phyloP scores from a whole-genome alignment of 2,329 filamentous ascomycete genomes.

The Akanthomyces dipterigenus region DNA sequence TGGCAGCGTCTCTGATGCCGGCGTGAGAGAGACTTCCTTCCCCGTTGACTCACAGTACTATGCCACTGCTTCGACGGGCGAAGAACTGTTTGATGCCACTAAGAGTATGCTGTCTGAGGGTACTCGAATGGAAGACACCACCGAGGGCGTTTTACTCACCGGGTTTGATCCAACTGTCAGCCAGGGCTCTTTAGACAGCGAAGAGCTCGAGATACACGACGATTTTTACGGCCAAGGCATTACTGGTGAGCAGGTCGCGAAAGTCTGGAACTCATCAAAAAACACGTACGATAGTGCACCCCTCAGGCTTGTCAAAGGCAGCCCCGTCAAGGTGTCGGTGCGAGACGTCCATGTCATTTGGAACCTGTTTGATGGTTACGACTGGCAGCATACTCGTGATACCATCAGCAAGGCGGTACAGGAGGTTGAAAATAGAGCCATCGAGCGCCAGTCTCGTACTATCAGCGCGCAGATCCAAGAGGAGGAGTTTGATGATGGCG shows the following conservation, averaged over 20 bases:
- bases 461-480: slow-evolving; percentile 54
- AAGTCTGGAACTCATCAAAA: slow-evolving; percentile 71
- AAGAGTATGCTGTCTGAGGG: slow-evolving; percentile 24
- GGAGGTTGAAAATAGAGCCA: slow-evolving; percentile 75
- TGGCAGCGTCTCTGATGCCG: slow-evolving; percentile 28
- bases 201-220: slow-evolving; percentile 66
- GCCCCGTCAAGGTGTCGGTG: slow-evolving; percentile 70
- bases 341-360: slow-evolving; percentile 91
- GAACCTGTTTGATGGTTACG: slow-evolving; percentile 97
- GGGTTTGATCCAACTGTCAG: slow-evolving; percentile 23
- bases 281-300: slow-evolving; percentile 68
- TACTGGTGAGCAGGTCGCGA: slow-evolving; percentile 58
- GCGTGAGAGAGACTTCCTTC: slow-evolving; percentile 29
- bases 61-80: slow-evolving; percentile 34
- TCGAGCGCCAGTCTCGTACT: slow-evolving; percentile 59
- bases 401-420: slow-evolving; percentile 83
- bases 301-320: slow-evolving; percentile 52
- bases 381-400: slow-evolving; percentile 84
- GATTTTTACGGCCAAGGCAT: slow-evolving; percentile 66
- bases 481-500: slow-evolving; percentile 72
- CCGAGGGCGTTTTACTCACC: slow-evolving; percentile 30
- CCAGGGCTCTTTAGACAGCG: slow-evolving; percentile 43
- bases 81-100: slow-evolving; percentile 44
- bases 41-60: slow-evolving; percentile 42
- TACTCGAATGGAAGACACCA: slow-evolving; percentile 28